Evolutionary conservation across 208 protist genomes (phyloP).

Genomic region (Crithidia brevicula): DNA sequence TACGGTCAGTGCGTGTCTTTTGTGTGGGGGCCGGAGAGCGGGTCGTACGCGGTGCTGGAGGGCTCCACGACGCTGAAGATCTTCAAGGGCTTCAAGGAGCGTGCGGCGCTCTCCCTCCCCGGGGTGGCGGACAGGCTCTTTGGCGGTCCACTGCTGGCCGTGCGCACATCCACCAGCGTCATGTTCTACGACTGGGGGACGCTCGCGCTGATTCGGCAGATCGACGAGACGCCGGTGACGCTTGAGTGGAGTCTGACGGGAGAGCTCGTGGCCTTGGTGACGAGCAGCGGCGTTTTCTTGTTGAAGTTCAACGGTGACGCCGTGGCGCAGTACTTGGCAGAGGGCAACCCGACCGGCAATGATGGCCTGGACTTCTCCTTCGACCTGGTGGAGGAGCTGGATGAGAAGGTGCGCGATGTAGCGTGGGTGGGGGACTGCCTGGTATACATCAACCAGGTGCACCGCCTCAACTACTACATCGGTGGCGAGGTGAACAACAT

Average conservation of each 20-base stretch:
- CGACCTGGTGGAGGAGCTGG: constrained; percentile 94
- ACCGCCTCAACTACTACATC: constrained; percentile 98
- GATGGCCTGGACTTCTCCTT: constrained; percentile 97
- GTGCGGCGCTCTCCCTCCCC: constrained; percentile 73
- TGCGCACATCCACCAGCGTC: constrained; percentile 77
- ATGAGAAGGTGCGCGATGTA: constrained; percentile 92
- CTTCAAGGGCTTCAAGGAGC: constrained; percentile 96
- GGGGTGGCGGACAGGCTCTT: constrained; percentile 79
- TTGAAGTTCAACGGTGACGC: constrained; percentile 94
- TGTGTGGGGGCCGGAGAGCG: constrained; percentile 92
- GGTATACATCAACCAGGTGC: constrained; percentile 94
- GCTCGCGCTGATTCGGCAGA: constrained; percentile 91
- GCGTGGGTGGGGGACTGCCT: constrained; percentile 98
- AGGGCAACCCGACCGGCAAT: constrained; percentile 55
- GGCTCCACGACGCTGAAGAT: constrained; percentile 89
- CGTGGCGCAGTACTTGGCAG: constrained; percentile 79
- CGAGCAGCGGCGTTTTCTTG: constrained; percentile 93
- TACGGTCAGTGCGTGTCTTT: constrained; percentile 98
- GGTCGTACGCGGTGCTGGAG: constrained; percentile 95
- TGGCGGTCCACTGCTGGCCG: constrained; percentile 89
- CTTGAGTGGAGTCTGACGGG: constrained; percentile 95
- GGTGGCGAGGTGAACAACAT: constrained; percentile 95
- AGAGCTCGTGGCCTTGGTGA: constrained; percentile 89
- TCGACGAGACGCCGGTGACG: constrained; percentile 93
- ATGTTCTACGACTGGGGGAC: constrained; percentile 98